Base-by-base conservation (phyloP, 768 basidiomycete genomes). In the Epithele typhae region DNA sequence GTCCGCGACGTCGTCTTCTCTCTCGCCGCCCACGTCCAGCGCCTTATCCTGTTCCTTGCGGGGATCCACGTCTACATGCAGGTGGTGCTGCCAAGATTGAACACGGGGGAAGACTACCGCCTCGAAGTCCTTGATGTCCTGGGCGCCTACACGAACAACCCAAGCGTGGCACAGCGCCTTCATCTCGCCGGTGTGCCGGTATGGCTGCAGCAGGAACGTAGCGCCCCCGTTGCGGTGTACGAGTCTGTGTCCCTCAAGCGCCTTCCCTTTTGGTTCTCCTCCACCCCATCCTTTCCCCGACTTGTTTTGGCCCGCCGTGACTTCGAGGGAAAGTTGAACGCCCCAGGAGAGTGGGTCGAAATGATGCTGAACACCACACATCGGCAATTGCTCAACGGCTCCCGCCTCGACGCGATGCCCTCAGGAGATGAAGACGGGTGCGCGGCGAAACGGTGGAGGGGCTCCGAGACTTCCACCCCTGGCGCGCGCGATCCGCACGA, bases 1-100 rank as follows among this genome's bases (percentile, higher is more conserved):
- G 11, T 4, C 11, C 40, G 5, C 4, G 23, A 24, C 24, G 25
- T 40, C 40, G 9, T 25, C 23, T 24, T 40, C 40, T 25, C 40
- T 17, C 40, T 40, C 24, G 40, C 40, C 8, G 40, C 40, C 6
- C 40, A 40, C 25, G 24, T 40, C 15, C 40, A 40, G n/a, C 40
- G 40, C 5, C 40, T 40, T 17, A 5, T 4, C 17, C 17, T 40
- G 11, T 21, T 24, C 10, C 25, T 40, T 4, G 4, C 5, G 9
- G 40, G 40, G 9, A 21, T 40, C 7, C 3, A 15, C 5, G 14
- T 25, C 4, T 14, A 17, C 6, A 7, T 40, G 5, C 4, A 8
- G 3, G 17, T 15, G 23, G 40, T 40, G 3, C 25, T 5, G 12
- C 9, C 9, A 9, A 32, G 30, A 15, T 9, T 32, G 9, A 32